Percentiles rank a stretch among this genome's conserved stretches.
These are phyloP conservation scores for Wickerhamomyces ciferrii DNA, from an alignment of 805 yeast genomes.

Conservation along the genomic window DNA sequence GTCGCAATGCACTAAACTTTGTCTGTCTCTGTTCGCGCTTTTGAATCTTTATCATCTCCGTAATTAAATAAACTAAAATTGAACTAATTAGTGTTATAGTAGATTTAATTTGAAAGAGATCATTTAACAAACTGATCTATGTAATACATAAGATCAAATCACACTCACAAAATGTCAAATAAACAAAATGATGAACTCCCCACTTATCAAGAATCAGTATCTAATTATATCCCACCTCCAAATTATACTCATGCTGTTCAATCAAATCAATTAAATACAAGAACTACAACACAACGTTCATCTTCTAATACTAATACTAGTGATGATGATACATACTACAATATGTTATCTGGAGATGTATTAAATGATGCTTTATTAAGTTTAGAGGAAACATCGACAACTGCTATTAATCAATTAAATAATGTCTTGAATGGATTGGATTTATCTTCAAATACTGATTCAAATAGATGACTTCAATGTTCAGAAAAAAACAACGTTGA, in stretches of 20 bases:
- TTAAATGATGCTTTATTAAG: background rate
- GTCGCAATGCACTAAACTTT: too few relatives aligned
- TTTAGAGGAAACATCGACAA: background rate
- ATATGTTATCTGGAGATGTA: background rate
- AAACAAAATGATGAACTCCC: background rate
- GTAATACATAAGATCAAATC: too few relatives aligned
- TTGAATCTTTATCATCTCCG: too few relatives aligned
- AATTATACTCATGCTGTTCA: background rate
- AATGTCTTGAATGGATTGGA: background rate
- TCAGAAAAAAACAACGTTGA: too few relatives aligned
- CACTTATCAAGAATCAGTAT: background rate
- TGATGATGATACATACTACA: background rate
- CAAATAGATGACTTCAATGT: background rate
- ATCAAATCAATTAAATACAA: background rate
- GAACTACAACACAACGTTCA: background rate
- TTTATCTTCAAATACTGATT: background rate
- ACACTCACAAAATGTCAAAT: background rate
- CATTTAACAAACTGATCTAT: too few relatives aligned
- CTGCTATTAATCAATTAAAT: background rate
- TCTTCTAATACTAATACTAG: too few relatives aligned
- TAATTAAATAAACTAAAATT: too few relatives aligned
- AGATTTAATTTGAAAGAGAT: too few relatives aligned
- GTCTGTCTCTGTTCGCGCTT: too few relatives aligned
- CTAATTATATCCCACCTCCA: background rate
- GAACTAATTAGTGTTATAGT: too few relatives aligned